Conservation (phyloP, 768 basidiomycete genomes). For the Lentinus brumalis region DNA sequence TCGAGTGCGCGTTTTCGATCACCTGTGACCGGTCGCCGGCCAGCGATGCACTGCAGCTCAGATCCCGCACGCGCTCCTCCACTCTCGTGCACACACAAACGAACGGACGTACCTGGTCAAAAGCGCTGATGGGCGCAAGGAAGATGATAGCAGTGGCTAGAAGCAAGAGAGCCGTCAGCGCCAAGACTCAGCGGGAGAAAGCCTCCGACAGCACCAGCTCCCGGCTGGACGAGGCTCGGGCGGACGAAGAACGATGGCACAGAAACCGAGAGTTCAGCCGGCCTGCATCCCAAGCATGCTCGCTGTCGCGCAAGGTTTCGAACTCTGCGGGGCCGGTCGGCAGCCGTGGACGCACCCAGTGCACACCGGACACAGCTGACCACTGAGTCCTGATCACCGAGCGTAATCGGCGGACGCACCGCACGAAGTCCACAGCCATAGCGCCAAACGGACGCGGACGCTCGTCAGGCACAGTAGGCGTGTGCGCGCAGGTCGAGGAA, state of each 20-base stretch:
- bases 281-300: too few relatives aligned
- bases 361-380: too few relatives aligned
- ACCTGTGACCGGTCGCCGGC: neutral
- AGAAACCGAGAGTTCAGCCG: too few relatives aligned
- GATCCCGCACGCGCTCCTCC: neutral
- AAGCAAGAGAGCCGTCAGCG: neutral
- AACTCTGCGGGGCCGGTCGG: too few relatives aligned
- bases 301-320: too few relatives aligned
- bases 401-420: neutral
- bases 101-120: slow-evolving; percentile 65
- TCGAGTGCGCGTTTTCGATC: too few relatives aligned
- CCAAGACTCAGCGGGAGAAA: neutral
- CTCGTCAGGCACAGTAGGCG: neutral
- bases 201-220: too few relatives aligned
- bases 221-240: too few relatives aligned
- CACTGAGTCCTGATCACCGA: neutral
- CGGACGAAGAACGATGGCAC: too few relatives aligned
- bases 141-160: slow-evolving; percentile 84
- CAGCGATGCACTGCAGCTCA: neutral
- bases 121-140: slow-evolving; percentile 83
- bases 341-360: too few relatives aligned
- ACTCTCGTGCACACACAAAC: neutral
- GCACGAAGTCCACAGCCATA: too few relatives aligned
- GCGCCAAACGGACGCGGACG: neutral
- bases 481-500: too few relatives aligned